Conservation (phyloP, 164 flowering plant genomes). For the Vitis riparia region DNA sequence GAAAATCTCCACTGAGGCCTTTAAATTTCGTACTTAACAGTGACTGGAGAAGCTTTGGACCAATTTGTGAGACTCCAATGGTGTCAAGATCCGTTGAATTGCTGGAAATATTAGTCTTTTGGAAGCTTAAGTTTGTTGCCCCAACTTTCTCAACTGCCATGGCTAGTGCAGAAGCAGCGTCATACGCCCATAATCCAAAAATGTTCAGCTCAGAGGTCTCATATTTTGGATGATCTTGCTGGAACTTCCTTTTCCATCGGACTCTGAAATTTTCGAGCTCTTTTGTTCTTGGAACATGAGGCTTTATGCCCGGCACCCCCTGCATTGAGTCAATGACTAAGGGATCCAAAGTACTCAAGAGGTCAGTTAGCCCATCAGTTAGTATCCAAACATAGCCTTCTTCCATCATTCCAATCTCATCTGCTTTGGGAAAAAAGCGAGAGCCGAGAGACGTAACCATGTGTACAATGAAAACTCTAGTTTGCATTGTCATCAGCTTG, state of each 20-base stretch:
- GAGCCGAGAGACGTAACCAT: constrained; percentile 18
- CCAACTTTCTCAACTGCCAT: constrained; percentile 33
- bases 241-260: constrained; percentile 32
- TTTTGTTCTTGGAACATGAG: too few species aligned
- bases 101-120: neutral
- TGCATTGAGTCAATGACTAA: constrained; percentile 32
- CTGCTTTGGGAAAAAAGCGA: constrained; percentile 28
- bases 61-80: constrained; percentile 31
- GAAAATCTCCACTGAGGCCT: constrained; percentile 43
- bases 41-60: constrained; percentile 25
- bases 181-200: constrained; percentile 56
- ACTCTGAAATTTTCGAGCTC: constrained; percentile 16
- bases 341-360: constrained; percentile 12
- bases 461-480: constrained; percentile 42
- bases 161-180: constrained; percentile 39
- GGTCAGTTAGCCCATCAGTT: constrained; percentile 26
- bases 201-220: constrained; percentile 6
- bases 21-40: constrained; percentile 15
- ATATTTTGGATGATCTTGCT: constrained; percentile 13
- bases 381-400: constrained; percentile 50
- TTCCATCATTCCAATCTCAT: constrained; percentile 37
- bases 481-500: constrained; percentile 35
- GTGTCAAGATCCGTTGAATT: constrained; percentile 16
- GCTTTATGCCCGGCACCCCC: constrained; percentile 41
- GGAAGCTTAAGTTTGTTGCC: constrained; percentile 4